Percentiles rank a stretch among this genome's conserved stretches.
phyloP scores from a whole-genome alignment of 2,329 filamentous ascomycete species.

The Tolypocladium cylindrosporum region DNA sequence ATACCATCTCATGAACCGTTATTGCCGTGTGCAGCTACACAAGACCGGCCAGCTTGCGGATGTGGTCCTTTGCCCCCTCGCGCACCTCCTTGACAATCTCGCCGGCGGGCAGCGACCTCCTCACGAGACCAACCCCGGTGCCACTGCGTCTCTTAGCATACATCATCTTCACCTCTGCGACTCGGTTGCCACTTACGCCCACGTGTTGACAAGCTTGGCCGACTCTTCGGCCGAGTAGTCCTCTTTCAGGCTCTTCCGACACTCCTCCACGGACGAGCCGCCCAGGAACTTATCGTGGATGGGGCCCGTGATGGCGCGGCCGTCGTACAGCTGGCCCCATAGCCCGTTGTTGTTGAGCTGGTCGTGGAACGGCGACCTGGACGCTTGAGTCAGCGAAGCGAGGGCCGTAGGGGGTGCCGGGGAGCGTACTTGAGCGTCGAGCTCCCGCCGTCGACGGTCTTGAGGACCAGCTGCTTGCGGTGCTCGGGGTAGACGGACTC shows the following conservation, averaged over 20 bases:
- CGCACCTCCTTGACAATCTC: conserved; percentile 33
- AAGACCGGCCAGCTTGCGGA: conserved; percentile 17
- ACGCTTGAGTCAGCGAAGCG: neutral
- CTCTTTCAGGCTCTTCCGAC: conserved; percentile 25
- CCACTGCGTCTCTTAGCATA: conserved; percentile 17
- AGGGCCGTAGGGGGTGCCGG: neutral
- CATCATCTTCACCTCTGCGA: neutral
- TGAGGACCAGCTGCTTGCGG: conserved; percentile 29
- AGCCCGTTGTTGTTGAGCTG: conserved; percentile 24
- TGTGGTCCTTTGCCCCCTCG: conserved; percentile 23
- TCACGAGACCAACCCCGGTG: conserved; percentile 35
- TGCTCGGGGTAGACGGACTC: conserved; percentile 32
- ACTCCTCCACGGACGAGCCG: conserved; percentile 32
- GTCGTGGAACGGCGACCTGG: conserved; percentile 32
- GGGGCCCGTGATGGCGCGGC: conserved; percentile 28
- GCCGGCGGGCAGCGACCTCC: conserved; percentile 25
- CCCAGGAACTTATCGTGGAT: conserved; percentile 28
- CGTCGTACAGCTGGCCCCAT: conserved; percentile 34
- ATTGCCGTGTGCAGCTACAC: conserved; percentile 2
- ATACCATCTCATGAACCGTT: neutral
- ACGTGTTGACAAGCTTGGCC: conserved; percentile 22
- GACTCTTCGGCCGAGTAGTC: conserved; percentile 24
- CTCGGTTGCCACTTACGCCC: conserved; percentile 21
- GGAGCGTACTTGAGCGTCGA: conserved; percentile 32
- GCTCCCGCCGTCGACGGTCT: conserved; percentile 31